Conservation (phyloP, 768 basidiomycete genomes). For the Tylopilus felleus region DNA sequence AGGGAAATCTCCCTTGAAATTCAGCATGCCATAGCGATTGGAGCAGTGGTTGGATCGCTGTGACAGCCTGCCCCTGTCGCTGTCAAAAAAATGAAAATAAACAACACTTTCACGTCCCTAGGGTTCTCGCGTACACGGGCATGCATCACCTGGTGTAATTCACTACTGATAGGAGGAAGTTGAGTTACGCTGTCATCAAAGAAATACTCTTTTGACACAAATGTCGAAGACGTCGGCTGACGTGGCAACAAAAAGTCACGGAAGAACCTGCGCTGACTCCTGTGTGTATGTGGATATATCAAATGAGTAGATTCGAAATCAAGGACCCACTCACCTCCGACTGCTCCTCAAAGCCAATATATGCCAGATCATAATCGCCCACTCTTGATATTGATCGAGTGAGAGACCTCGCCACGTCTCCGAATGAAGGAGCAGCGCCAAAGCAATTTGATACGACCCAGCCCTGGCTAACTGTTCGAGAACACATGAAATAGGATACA, state of each 20-base stretch:
- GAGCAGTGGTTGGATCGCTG: slow-evolving; percentile 62
- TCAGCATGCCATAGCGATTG: slow-evolving; percentile 78
- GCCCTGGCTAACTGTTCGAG: slow-evolving; percentile 58
- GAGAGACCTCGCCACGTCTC: slow-evolving; percentile 67
- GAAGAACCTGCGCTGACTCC: slow-evolving; percentile 64
- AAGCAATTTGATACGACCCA: slow-evolving; percentile 60
- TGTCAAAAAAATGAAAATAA: slow-evolving; percentile 27
- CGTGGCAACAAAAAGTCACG: slow-evolving; percentile 62
- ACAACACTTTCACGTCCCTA: slow-evolving; percentile 12
- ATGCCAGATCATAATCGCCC: slow-evolving; percentile 79
- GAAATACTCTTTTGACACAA: slow-evolving; percentile 55
- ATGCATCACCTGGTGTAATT: slow-evolving; percentile 42
- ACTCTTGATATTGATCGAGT: slow-evolving; percentile 61
- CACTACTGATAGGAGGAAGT: slow-evolving; percentile 38
- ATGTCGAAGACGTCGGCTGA: slow-evolving; percentile 50
- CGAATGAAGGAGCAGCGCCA: slow-evolving; percentile 63
- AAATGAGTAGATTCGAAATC: not conserved
- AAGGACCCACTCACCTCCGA: slow-evolving; percentile 51
- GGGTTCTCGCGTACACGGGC: slow-evolving; percentile 34
- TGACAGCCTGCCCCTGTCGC: slow-evolving; percentile 62
- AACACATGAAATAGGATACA: slow-evolving; percentile 8
- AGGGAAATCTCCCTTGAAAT: slow-evolving; percentile 63
- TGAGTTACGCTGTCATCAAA: slow-evolving; percentile 37
- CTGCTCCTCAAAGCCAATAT: slow-evolving; percentile 64
- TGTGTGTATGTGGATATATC: slow-evolving; percentile 5